phyloP scores from a whole-genome alignment of 2,329 filamentous ascomycete genomes.

The Mollisiaceae sp. region DNA sequence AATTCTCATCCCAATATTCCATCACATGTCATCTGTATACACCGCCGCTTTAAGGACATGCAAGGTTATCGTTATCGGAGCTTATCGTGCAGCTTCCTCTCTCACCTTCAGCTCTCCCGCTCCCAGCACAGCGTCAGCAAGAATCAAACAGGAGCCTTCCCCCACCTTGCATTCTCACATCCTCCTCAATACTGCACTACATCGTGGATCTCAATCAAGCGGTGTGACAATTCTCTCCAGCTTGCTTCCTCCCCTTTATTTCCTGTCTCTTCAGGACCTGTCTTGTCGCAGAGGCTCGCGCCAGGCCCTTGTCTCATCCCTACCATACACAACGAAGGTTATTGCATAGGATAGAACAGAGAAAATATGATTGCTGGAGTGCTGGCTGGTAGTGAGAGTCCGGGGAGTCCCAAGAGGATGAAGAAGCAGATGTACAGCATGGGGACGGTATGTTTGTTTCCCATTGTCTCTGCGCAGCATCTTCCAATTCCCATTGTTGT shows the following conservation, averaged over 20 bases:
- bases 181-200: background rate
- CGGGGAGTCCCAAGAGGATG: background rate
- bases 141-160: background rate
- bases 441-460: background rate
- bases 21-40: background rate
- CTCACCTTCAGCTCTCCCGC: background rate
- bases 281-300: background rate
- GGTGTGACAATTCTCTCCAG: background rate
- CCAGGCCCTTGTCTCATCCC: background rate
- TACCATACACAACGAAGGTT: background rate
- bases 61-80: constrained; percentile 3
- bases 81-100: background rate
- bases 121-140: background rate
- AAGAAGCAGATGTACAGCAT: constrained; percentile 1
- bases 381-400: background rate
- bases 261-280: background rate
- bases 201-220: background rate
- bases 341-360: background rate
- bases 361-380: background rate
- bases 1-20: background rate
- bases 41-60: background rate
- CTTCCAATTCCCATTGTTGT: background rate
- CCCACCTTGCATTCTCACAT: background rate
- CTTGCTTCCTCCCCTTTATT: background rate
- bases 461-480: background rate